A percentile compares a stretch with the other conserved stretches of the same genome.
Evolutionary conservation across 2,329 filamentous ascomycete species (phyloP).

Genomic region (Phialemoniopsis sp.): DNA sequence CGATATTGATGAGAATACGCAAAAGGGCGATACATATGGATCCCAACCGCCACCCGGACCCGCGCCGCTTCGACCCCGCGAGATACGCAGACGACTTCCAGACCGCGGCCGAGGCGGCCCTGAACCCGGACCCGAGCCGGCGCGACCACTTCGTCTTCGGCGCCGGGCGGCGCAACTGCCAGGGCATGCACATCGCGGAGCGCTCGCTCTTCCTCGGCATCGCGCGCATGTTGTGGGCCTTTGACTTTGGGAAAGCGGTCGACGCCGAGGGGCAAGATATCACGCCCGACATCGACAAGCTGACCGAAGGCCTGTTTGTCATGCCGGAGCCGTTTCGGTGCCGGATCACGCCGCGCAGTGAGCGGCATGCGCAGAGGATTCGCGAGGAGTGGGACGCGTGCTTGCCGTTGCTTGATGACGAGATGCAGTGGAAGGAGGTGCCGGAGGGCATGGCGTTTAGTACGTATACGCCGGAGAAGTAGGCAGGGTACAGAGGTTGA

Average conservation of each 20-base stretch:
- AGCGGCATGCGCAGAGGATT: background rate
- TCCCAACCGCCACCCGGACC: slow-evolving; percentile 30
- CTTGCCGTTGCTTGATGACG: slow-evolving; percentile 1
- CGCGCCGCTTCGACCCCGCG: slow-evolving; percentile 35
- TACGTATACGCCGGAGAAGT: slow-evolving; percentile 2
- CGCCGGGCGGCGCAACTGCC: slow-evolving; percentile 52
- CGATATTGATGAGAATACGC: slow-evolving; percentile 15
- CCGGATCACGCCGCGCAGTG: slow-evolving; percentile 1
- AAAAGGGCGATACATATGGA: slow-evolving; percentile 41
- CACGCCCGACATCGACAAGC: slow-evolving; percentile 1
- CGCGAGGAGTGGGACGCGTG: slow-evolving; percentile 1
- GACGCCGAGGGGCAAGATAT: background rate
- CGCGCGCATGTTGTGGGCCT: slow-evolving; percentile 43
- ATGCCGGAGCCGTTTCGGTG: slow-evolving; percentile 2
- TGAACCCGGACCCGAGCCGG: slow-evolving; percentile 25
- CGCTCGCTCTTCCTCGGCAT: slow-evolving; percentile 42
- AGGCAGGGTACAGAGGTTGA: too few relatives aligned
- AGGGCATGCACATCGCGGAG: slow-evolving; percentile 51
- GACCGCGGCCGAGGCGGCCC: slow-evolving; percentile 19
- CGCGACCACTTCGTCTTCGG: slow-evolving; percentile 53
- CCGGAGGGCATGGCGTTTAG: slow-evolving; percentile 5
- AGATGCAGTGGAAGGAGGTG: slow-evolving; percentile 2
- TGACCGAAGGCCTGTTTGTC: slow-evolving; percentile 3
- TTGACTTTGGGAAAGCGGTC: slow-evolving; percentile 10
- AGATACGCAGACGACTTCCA: slow-evolving; percentile 25